Base-by-base conservation (phyloP, 2,329 filamentous ascomycete genomes). In the Intubia oerlemansii region DNA sequence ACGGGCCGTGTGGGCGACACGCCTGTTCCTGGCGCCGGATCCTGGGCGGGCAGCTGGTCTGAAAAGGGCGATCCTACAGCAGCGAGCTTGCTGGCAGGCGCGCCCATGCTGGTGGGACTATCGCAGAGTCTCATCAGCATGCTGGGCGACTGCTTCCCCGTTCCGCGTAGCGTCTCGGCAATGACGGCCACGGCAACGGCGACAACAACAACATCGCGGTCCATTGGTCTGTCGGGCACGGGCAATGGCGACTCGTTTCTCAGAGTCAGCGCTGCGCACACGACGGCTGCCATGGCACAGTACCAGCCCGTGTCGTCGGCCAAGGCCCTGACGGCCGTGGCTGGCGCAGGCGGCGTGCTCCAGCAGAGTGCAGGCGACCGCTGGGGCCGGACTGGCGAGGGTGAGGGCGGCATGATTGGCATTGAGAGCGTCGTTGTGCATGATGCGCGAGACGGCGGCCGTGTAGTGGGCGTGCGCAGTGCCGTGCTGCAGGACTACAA, bases 191-290 rank as follows among this genome's bases (percentile, higher is more conserved):
- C 23, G 7, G 11, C 5, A 10, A 10, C 24, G 5, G 7, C 24
- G 3, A 35, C 32, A 6, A n/a, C 24, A 3, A 37, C 32, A 7
- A 52, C 48, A 5, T 56, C 48, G 1, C 66, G 43, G 5, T 55
- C 58, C 0, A 43, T 62, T 6, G 78, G 61, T 0, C 53, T 80
- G 8, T 85, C 77, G 0, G 77, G 79, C 1, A 85, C 81, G 0
- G 84, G 82, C 0, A 91, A 92, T 40, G 82, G 84, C 1, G 82
- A 92, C 49, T 80, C 77, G 0, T 92, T 91, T 46, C 57, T 91
- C 11, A 69, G 80, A 4, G 54, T 68, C 3, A 64, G 59, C 10
- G 81, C 81, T 2, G 66, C 64, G 1, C 66, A 77, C 18, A 84
- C 77, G 1, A 68, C 73, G 0, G 74, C 67, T 2, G 68, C 79